These are phyloP conservation scores for Cyberlindnera meyerae DNA, from an alignment of 805 yeast species.

Conservation along the genomic window DNA sequence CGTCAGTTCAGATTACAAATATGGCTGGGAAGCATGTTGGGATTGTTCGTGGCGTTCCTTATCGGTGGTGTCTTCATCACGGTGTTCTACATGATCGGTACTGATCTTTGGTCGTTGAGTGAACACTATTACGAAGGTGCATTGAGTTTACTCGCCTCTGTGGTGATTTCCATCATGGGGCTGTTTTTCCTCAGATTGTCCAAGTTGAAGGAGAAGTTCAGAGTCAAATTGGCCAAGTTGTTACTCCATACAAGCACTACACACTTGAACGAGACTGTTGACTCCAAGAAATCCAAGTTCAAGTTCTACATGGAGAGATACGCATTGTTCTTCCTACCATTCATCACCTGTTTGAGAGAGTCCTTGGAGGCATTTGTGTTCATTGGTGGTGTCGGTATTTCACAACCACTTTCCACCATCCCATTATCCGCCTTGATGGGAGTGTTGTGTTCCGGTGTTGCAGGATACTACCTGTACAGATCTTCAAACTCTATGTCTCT, in stretches of 20 bases:
- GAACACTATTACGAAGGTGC: conserved; percentile 89
- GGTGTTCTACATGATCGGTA: conserved; percentile 71
- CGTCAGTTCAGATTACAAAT: conserved; percentile 58
- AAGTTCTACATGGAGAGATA: conserved; percentile 48
- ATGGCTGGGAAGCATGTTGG: conserved; percentile 75
- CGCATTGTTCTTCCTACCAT: conserved; percentile 72
- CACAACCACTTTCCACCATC: conserved; percentile 60
- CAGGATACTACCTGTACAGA: conserved; percentile 65
- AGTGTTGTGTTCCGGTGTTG: conserved; percentile 47
- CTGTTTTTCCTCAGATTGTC: conserved; percentile 74
- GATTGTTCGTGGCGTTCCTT: conserved; percentile 61
- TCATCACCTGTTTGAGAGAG: conserved; percentile 82
- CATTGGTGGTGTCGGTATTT: conserved; percentile 81
- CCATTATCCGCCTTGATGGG: conserved; percentile 63
- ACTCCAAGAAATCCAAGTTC: conserved; percentile 21
- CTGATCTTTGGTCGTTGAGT: conserved; percentile 81
- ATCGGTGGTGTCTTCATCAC: conserved; percentile 70
- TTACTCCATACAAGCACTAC: conserved; percentile 30
- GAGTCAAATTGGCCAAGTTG: conserved; percentile 48
- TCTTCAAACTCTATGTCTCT: conserved; percentile 78
- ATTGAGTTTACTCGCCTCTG: conserved; percentile 70
- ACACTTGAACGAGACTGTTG: conserved; percentile 11
- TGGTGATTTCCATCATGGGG: conserved; percentile 85
- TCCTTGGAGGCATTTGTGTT: conserved; percentile 91
- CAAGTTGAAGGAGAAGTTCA: conserved; percentile 79